phyloP scores from a whole-genome alignment of 2,329 filamentous ascomycete genomes.

The Blastomyces gilchristii region DNA sequence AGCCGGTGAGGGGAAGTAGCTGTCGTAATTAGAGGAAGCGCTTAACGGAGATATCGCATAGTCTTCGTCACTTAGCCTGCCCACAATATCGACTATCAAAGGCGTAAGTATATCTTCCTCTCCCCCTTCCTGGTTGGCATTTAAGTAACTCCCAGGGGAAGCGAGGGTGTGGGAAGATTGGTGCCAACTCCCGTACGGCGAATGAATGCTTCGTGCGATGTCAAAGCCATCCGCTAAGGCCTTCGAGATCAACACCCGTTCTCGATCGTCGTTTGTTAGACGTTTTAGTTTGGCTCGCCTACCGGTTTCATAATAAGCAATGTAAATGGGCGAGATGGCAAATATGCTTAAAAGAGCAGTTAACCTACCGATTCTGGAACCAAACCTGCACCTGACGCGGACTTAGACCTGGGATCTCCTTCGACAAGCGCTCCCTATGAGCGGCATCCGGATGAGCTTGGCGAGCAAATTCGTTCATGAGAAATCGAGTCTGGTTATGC shows the following conservation, averaged over 20 bases:
- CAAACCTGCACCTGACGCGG: constrained; percentile 92
- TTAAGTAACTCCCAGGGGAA: constrained; percentile 34
- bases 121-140: constrained; percentile 33
- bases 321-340: neutral
- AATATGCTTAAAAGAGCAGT: neutral
- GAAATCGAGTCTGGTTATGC: constrained; percentile 90
- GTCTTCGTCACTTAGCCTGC: constrained; percentile 28
- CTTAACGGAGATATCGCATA: constrained; percentile 31
- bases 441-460: constrained; percentile 90
- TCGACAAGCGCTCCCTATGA: constrained; percentile 73
- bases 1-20: constrained; percentile 24
- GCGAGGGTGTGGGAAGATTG: constrained; percentile 39
- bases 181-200: constrained; percentile 39
- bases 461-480: constrained; percentile 94
- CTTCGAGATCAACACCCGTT: constrained; percentile 51
- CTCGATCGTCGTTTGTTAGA: constrained; percentile 50
- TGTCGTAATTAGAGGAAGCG: constrained; percentile 27
- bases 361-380: constrained; percentile 86
- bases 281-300: constrained; percentile 54
- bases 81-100: constrained; percentile 27
- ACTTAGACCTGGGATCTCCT: constrained; percentile 83
- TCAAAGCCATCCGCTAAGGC: constrained; percentile 51
- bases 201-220: constrained; percentile 49
- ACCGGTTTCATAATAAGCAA: neutral
- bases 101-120: constrained; percentile 22